These are phyloP conservation scores for Colletotrichum cuscutae DNA, from an alignment of 2,329 filamentous ascomycete species.

Conservation along the genomic window DNA sequence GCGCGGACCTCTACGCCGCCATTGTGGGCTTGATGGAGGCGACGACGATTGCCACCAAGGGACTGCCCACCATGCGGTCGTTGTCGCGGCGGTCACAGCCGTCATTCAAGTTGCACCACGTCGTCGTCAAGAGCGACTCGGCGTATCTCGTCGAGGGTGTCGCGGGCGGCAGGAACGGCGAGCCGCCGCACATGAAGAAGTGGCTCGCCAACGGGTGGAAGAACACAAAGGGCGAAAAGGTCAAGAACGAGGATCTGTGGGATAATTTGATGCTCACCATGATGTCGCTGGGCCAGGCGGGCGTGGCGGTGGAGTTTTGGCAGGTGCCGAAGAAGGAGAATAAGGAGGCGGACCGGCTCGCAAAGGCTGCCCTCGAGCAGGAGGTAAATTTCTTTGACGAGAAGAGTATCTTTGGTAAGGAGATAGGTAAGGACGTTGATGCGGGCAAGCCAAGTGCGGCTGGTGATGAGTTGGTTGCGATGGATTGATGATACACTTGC, in stretches of 20 bases:
- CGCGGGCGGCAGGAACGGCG: not conserved
- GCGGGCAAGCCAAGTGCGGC: not conserved
- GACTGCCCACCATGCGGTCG: not conserved
- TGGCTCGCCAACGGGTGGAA: slow-evolving; percentile 9
- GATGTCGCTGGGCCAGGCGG: not conserved
- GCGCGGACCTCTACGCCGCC: slow-evolving; percentile 1
- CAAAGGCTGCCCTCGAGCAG: slow-evolving; percentile 14
- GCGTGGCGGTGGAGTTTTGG: slow-evolving; percentile 36
- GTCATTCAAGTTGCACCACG: slow-evolving; percentile 2
- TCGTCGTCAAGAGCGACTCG: slow-evolving; percentile 10
- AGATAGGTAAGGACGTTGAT: too few relatives aligned
- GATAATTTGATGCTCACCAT: slow-evolving; percentile 3
- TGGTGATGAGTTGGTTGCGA: not conserved
- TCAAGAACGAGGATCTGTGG: slow-evolving; percentile 14
- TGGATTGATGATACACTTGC: not conserved
- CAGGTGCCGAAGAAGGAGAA: slow-evolving; percentile 32
- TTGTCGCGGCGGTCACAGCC: not conserved
- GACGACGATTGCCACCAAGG: not conserved
- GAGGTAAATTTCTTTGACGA: slow-evolving; percentile 5
- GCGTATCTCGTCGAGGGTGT: slow-evolving; percentile 3
- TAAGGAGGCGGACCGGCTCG: slow-evolving; percentile 32
- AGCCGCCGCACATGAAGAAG: slow-evolving; percentile 6
- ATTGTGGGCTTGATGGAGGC: slow-evolving; percentile 4
- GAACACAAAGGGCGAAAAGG: slow-evolving; percentile 1
- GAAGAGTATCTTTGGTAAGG: slow-evolving; percentile 3